Evolutionary conservation across 2,329 filamentous ascomycete species (phyloP), one percentile per base, ranked within the genome.

Genomic region (Paecilomyces variotii): DNA sequence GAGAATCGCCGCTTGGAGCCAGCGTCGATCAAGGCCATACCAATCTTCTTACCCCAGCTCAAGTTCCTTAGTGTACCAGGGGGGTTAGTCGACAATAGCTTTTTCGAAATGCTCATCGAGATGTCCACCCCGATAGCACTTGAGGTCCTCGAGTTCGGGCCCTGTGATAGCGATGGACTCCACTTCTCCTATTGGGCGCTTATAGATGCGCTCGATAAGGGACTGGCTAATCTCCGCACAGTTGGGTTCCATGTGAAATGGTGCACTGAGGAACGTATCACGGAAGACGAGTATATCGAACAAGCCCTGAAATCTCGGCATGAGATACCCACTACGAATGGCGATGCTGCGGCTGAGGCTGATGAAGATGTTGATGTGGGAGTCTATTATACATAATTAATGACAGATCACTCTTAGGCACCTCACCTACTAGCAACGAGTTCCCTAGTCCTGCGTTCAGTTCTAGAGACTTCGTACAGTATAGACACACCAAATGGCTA

Each of bases 21-120:
- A 1, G 65, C 67, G 32, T 68, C 64, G 5, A 64, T 71, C 39
- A 65, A 65, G 39, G 58, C 63, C 9, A 64, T 71, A 26, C 65
- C 66, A 1, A 57, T 59, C 7, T 68, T 67, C 27, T 59, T 72
- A 2, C 67, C 68, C 2, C 60, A 59, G 7, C 58, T 73, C 5
- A 61, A 58, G 26, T 69, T 65, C 56, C 69, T 73, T 53, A 69
- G 68, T 49, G 53, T 72, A 11, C 70, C 69, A 9, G 71, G 70
- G n/a, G 66, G 68, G 35, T 55, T 69, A n/a, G 62, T 70, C 12
- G 61, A 64, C 6, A 61, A 67, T 12, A 62, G 59, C 2, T 68
- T 72, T 57, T 67, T 73, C 60, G 63, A 69, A 14, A 62, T 66
- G 52, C 59, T 70, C 11, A 45, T 49, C 27, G 58, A 61, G 32